Conservation (phyloP, 495 filamentous ascomycete species). For the Aspergillus bridgeri region DNA sequence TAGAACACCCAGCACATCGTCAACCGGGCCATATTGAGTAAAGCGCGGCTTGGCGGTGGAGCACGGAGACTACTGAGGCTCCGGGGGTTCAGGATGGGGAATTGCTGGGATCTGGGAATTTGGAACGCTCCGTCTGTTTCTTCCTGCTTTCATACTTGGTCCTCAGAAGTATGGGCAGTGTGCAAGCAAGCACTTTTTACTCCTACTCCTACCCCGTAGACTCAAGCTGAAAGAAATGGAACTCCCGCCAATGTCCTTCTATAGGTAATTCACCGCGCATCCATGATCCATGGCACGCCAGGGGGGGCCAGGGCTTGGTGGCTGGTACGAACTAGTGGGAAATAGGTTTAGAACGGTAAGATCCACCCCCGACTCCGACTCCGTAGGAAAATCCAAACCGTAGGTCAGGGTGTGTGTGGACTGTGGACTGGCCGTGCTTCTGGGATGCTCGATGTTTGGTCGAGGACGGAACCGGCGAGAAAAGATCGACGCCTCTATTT, state of each 20-base stretch:
- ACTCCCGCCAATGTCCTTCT: too few species aligned
- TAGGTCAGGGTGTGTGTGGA: neutral
- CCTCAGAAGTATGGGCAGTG: too few species aligned
- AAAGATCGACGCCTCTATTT: neutral
- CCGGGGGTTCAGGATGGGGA: neutral
- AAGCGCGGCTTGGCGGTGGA: neutral
- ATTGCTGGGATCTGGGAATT: neutral
- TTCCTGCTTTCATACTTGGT: neutral
- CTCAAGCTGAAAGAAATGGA: too few species aligned
- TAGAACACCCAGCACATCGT: neutral
- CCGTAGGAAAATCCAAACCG: neutral
- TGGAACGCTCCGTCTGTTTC: neutral
- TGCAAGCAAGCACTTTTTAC: too few species aligned
- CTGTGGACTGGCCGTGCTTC: neutral
- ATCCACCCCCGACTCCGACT: neutral
- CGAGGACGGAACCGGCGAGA: too few species aligned
- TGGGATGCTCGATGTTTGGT: too few species aligned
- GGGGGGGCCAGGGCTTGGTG: neutral
- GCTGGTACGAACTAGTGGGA: neutral
- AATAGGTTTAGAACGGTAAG: neutral
- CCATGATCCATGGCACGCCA: neutral
- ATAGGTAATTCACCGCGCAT: neutral
- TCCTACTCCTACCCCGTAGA: neutral
- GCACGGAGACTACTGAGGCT: neutral
- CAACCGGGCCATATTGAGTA: neutral